Percentiles rank a stretch among this genome's conserved stretches.
These are phyloP conservation scores for Termitomyces sp. DNA, from an alignment of 768 basidiomycete species.

Conservation along the genomic window DNA sequence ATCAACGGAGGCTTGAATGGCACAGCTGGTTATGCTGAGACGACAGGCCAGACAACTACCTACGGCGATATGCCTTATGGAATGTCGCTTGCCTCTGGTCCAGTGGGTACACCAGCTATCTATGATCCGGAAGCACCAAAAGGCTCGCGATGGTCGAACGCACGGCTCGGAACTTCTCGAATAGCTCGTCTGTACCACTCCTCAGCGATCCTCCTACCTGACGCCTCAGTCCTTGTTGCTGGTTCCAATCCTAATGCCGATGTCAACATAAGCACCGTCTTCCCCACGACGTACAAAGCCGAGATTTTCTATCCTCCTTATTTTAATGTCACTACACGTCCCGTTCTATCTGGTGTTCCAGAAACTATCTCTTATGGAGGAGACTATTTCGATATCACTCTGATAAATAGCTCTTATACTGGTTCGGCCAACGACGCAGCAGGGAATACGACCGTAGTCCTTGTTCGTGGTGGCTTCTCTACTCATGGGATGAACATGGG, in stretches of 20 bases:
- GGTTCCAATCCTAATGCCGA: slow-evolving; percentile 94
- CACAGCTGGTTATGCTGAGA: slow-evolving; percentile 66
- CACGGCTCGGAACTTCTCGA: slow-evolving; percentile 43
- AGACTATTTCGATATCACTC: slow-evolving; percentile 62
- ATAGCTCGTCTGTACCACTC: slow-evolving; percentile 82
- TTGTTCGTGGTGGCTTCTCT: slow-evolving; percentile 79
- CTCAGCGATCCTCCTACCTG: slow-evolving; percentile 70
- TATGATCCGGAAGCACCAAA: slow-evolving; percentile 59
- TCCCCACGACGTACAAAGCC: slow-evolving; percentile 73
- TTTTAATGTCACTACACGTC: slow-evolving; percentile 64
- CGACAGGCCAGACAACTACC: slow-evolving; percentile 34
- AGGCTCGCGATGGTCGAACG: slow-evolving; percentile 60
- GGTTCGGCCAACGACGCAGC: slow-evolving; percentile 66
- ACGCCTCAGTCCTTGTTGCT: slow-evolving; percentile 79
- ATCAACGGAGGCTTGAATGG: slow-evolving; percentile 80
- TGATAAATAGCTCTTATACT: slow-evolving; percentile 63
- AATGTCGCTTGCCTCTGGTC: slow-evolving; percentile 61
- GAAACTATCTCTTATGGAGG: slow-evolving; percentile 79
- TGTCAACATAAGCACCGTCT: slow-evolving; percentile 54
- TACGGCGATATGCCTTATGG: slow-evolving; percentile 51
- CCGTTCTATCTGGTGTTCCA: slow-evolving; percentile 67
- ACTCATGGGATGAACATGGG: slow-evolving; percentile 89
- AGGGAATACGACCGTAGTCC: slow-evolving; percentile 65
- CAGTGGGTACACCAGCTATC: slow-evolving; percentile 57
- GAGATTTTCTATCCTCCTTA: slow-evolving; percentile 95